Evolutionary conservation across 2,329 filamentous ascomycete species (phyloP).

Genomic region (Sphaerulina vaccinii): DNA sequence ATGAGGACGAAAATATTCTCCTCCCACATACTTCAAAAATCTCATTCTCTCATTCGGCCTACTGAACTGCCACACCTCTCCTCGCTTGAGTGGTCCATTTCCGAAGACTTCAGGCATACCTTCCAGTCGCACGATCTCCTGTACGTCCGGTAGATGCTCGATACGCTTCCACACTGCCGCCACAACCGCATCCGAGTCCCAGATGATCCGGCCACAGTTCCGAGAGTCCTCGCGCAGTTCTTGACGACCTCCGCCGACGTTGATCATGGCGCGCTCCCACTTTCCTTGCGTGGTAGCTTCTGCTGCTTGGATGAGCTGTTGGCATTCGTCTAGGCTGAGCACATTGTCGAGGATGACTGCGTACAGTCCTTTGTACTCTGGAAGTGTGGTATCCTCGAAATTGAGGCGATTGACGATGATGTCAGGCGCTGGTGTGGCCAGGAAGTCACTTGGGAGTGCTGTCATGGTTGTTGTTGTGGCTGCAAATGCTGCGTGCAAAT

Average conservation of each 20-base stretch:
- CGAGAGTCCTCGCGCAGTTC: slow-evolving; percentile 57
- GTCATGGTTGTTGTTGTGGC: slow-evolving; percentile 1
- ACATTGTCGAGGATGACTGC: slow-evolving; percentile 65
- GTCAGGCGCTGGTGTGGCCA: slow-evolving; percentile 46
- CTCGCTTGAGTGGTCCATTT: slow-evolving; percentile 42
- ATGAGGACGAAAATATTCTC: slow-evolving; percentile 74
- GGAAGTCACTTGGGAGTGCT: slow-evolving; percentile 48
- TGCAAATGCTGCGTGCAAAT: too few relatives aligned
- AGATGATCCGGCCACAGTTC: slow-evolving; percentile 75
- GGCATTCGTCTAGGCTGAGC: slow-evolving; percentile 64
- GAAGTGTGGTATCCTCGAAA: slow-evolving; percentile 52
- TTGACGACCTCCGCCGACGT: slow-evolving; percentile 63
- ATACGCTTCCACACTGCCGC: slow-evolving; percentile 62
- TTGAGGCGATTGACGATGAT: slow-evolving; percentile 54
- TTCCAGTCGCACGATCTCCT: slow-evolving; percentile 41
- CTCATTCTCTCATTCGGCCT: slow-evolving; percentile 71
- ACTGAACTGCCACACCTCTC: slow-evolving; percentile 45
- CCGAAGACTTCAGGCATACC: slow-evolving; percentile 47
- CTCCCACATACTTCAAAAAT: slow-evolving; percentile 69
- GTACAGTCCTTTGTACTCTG: slow-evolving; percentile 55
- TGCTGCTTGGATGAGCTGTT: slow-evolving; percentile 53
- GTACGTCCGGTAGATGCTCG: slow-evolving; percentile 50
- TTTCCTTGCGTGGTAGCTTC: slow-evolving; percentile 46
- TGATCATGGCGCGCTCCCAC: slow-evolving; percentile 70
- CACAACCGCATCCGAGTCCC: slow-evolving; percentile 64